Conservation (phyloP, 352 stramenopile genomes). For the Pythium rhizo-oryzae region DNA sequence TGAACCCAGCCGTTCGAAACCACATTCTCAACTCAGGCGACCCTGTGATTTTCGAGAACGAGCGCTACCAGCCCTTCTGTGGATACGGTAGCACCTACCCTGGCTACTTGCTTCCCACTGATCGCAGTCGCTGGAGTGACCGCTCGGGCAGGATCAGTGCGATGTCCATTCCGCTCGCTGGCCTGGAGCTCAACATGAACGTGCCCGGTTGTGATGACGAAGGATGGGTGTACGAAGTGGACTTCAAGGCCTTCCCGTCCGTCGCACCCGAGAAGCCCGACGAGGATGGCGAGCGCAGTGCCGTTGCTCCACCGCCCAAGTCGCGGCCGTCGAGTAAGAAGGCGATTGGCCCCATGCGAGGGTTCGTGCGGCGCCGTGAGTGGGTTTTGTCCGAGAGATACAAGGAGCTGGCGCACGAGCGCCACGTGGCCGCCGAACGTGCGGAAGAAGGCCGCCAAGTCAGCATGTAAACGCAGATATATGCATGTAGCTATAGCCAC, state of each 20-base stretch:
- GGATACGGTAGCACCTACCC: constrained; percentile 84
- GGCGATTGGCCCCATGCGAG: constrained; percentile 43
- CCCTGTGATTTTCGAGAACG: constrained; percentile 85
- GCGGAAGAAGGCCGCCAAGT: neutral
- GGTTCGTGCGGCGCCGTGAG: constrained; percentile 72
- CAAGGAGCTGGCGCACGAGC: constrained; percentile 40
- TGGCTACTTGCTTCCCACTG: constrained; percentile 76
- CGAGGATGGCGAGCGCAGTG: neutral
- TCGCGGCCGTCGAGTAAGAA: constrained; percentile 24
- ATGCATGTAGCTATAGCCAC: neutral
- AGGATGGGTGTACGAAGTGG: constrained; percentile 85
- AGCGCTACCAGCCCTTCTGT: constrained; percentile 86
- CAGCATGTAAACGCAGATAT: neutral
- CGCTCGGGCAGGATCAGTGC: constrained; percentile 74
- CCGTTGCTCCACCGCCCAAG: neutral
- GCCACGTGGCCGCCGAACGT: constrained; percentile 10
- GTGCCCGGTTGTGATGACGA: constrained; percentile 68
- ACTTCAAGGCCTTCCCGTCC: constrained; percentile 84
- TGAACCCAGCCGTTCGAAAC: constrained; percentile 68
- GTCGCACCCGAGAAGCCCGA: constrained; percentile 31
- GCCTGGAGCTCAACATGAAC: constrained; percentile 66
- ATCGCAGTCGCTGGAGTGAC: constrained; percentile 85
- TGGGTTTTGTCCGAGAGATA: constrained; percentile 73
- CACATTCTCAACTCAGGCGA: constrained; percentile 71
- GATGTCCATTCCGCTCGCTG: constrained; percentile 68